Percentiles rank a stretch among this genome's conserved stretches.
Evolutionary conservation across 2,329 filamentous ascomycete species (phyloP).

Genomic region (Epicoccum sorghinum): DNA sequence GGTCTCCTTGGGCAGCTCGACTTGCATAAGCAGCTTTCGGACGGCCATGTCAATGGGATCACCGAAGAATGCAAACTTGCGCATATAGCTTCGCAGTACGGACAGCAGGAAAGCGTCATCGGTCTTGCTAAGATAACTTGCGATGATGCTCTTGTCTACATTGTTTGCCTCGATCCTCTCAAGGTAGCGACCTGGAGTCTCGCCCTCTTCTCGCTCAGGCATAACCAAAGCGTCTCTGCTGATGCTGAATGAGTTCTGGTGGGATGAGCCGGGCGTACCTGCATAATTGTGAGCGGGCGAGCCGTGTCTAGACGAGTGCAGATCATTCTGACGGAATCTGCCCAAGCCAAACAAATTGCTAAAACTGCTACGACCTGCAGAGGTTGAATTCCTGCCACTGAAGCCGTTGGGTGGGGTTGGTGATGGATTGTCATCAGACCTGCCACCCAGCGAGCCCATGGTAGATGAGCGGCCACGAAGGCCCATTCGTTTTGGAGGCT

Average conservation of each 20-base stretch:
- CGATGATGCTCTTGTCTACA: constrained; percentile 81
- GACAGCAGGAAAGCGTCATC: constrained; percentile 81
- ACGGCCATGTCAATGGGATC: constrained; percentile 98
- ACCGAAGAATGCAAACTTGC: constrained; percentile 91
- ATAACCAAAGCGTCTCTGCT: constrained; percentile 72
- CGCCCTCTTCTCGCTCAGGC: constrained; percentile 82
- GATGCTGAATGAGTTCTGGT: constrained; percentile 82
- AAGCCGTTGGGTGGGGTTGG: constrained; percentile 56
- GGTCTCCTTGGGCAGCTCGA: constrained; percentile 93
- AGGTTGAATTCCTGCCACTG: constrained; percentile 75
- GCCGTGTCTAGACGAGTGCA: constrained; percentile 64
- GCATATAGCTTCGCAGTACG: constrained; percentile 92
- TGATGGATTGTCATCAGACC: constrained; percentile 73
- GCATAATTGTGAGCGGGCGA: constrained; percentile 64
- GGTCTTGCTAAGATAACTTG: constrained; percentile 84
- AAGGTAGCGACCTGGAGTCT: constrained; percentile 89
- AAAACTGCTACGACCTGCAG: constrained; percentile 87
- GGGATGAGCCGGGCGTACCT: constrained; percentile 74
- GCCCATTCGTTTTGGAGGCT: constrained; percentile 61
- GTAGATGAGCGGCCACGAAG: constrained; percentile 85
- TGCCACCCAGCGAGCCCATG: constrained; percentile 78
- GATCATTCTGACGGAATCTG: constrained; percentile 80
- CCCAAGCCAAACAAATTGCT: constrained; percentile 82
- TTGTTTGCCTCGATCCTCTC: constrained; percentile 79
- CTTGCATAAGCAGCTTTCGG: constrained; percentile 93